Base-by-base conservation (phyloP, 345 rosid genomes). In the Dovyalis caffra region DNA sequence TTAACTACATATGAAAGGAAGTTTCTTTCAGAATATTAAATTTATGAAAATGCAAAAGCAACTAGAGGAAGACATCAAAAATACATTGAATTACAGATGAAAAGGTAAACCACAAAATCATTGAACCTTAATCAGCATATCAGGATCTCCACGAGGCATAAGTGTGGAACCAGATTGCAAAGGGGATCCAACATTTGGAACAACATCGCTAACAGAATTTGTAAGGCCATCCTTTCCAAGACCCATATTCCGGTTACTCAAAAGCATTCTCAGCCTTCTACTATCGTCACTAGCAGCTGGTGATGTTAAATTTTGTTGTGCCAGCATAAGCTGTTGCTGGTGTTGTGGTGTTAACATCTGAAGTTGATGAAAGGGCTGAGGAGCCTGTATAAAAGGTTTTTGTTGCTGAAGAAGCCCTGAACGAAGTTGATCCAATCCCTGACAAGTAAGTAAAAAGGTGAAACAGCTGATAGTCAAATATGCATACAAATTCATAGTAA, bases 261-360 rank as follows among this genome's bases (percentile, higher is more conserved):
- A 81, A 56, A 90, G 74, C 98, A 95, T 88, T 83, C 88, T 89
- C 76, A 85, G 71, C 81, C 97, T 89, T 84, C 97, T 87, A 76
- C 61, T 87, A 8, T 95, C 99, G 47, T 95, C 98, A 78, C 84
- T 85, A 49, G 76, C 90, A 37, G 97, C 80, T 69, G 95, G 92
- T 34, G 98, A 91, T 9, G 92, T 90, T 79, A 95, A 68, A 82
- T 76, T 95, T 84, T 88, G 93, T 73, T 95, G 99, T 20, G 98
- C 93, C 57, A 95, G 88, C 89, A 95, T 74, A 78, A 95, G 94
- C 82, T 94, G 98, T 80, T 93, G 98, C 81, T 90, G 99, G 70
- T 95, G 99, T 70, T 92, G 99, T 20, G 95, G 97, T 58, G 92
- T 65, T 82, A 93, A 67, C 98, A 93, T 93, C 86, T 90, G 97